phyloP scores from a whole-genome alignment of 2,329 filamentous ascomycete genomes.

The Fusarium dimerum region DNA sequence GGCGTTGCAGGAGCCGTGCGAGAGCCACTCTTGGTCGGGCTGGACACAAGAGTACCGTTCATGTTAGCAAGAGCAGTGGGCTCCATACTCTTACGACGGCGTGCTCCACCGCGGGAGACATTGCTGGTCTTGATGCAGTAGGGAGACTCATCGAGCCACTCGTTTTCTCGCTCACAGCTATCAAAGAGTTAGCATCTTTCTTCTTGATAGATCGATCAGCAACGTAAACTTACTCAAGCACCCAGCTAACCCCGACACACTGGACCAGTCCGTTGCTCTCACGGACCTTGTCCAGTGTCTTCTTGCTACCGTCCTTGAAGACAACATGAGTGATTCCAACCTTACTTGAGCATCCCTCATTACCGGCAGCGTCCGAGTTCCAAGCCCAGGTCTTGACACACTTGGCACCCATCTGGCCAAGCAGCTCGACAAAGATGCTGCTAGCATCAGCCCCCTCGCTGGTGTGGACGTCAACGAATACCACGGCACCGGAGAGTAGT shows the following conservation, averaged over 20 bases:
- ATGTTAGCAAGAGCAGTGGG: constrained; percentile 68
- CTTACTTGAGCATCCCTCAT: constrained; percentile 47
- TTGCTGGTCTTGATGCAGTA: constrained; percentile 70
- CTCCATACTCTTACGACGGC: constrained; percentile 80
- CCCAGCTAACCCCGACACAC: constrained; percentile 87
- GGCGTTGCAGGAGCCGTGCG: constrained; percentile 49
- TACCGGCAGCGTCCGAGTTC: constrained; percentile 52
- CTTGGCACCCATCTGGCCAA: constrained; percentile 78
- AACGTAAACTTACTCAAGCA: constrained; percentile 68
- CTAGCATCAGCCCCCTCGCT: constrained; percentile 80
- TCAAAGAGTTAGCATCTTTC: constrained; percentile 30
- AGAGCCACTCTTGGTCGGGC: constrained; percentile 34
- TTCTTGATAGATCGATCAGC: not conserved
- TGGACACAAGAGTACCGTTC: constrained; percentile 62
- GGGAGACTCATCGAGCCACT: constrained; percentile 72
- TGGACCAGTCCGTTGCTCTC: constrained; percentile 73
- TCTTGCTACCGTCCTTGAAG: constrained; percentile 82
- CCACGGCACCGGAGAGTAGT: constrained; percentile 69
- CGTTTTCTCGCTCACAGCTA: constrained; percentile 74
- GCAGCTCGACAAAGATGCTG: constrained; percentile 76
- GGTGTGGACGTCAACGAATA: constrained; percentile 83
- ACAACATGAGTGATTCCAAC: constrained; percentile 85
- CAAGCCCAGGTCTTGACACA: constrained; percentile 77
- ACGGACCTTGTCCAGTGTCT: constrained; percentile 79
- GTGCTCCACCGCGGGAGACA: constrained; percentile 68